phyloP scores from a whole-genome alignment of 192 early-diverging fungal species.

The Linnemannia hyalina region DNA sequence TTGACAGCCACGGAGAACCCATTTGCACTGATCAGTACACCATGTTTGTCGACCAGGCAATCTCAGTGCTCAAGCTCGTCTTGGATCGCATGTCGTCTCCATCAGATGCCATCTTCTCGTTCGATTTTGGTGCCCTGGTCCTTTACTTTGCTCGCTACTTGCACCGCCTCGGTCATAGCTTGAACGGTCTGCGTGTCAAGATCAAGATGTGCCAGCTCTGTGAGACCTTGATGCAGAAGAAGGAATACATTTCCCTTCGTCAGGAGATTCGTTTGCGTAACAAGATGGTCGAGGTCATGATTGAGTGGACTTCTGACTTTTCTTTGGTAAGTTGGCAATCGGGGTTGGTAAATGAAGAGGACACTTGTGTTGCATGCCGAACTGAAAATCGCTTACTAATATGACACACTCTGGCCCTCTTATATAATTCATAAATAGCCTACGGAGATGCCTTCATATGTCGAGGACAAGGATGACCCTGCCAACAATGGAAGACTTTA shows the following conservation, averaged over 20 bases:
- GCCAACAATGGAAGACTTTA: constrained; percentile 73
- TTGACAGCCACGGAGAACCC: constrained; percentile 70
- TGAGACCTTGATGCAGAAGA: constrained; percentile 80
- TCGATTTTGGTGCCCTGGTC: constrained; percentile 80
- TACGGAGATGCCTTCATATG: constrained; percentile 49
- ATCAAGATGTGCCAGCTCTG: constrained; percentile 83
- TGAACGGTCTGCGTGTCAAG: constrained; percentile 75
- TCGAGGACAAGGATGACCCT: constrained; percentile 50
- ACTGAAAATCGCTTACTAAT: background rate
- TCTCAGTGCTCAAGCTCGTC: constrained; percentile 78
- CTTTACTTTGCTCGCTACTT: constrained; percentile 78
- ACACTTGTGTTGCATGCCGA: too few relatives aligned
- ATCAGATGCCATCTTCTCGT: constrained; percentile 67
- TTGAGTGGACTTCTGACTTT: constrained; percentile 85
- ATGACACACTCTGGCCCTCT: background rate
- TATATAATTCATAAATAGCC: constrained; percentile 32
- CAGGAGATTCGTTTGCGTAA: constrained; percentile 83
- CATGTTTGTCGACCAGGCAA: constrained; percentile 81
- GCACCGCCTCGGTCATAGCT: constrained; percentile 69
- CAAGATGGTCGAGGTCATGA: constrained; percentile 76
- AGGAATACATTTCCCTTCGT: constrained; percentile 77
- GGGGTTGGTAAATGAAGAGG: too few relatives aligned
- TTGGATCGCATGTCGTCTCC: constrained; percentile 78
- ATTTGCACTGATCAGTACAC: constrained; percentile 71
- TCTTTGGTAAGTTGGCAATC: constrained; percentile 58